Base-by-base conservation (phyloP, 108 stramenopile genomes). In the Epithemia pelagica region DNA sequence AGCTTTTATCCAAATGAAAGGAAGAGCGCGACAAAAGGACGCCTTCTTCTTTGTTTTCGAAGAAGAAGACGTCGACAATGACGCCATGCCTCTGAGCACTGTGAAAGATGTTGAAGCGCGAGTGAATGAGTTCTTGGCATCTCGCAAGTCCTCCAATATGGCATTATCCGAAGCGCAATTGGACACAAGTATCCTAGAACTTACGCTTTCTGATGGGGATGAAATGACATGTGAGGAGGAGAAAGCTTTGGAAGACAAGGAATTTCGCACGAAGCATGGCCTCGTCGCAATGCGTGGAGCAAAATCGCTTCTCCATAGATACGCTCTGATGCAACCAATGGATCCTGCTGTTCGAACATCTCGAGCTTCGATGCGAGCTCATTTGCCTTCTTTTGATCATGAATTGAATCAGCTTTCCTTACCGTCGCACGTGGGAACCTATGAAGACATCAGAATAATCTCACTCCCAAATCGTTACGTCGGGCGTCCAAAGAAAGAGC, bases 1-100 rank as follows among this genome's bases (percentile, higher is more conserved):
- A 61, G 77, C 74, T 25, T 87, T 81, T 70, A 76, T 87, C 30
- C 85, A 87, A 70, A 87, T 87, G 85, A 87, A 87, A 71, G 85
- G 85, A 0, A 62, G 85, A 54, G 85, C 85, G 8, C 64, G 85
- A 54, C 73, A 76, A 52, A 64, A 76, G 59, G 33, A 74, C 69
- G 81, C 85, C 2, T 78, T 74, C 54, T 86, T 86, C 60, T 82
- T 72, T 51, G 71, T 82, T 5, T 81, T 86, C 54, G 51, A 69
- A 25, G 72, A 86, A 54, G 54, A 71, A 30, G 29, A 53, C 21
- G 54, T 58, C 31, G 56, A 20, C 10, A 46, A 15, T 15, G 37
- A 46, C 15, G 15, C 15, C 37, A 46, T 78, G 32, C 54, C 61
- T 5, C 67, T 85, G 28, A 15, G 30, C 1, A 65, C 58, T 58